Evolutionary conservation across 108 stramenopile species (phyloP).

Genomic region (Fistulifera pelliculosa): DNA sequence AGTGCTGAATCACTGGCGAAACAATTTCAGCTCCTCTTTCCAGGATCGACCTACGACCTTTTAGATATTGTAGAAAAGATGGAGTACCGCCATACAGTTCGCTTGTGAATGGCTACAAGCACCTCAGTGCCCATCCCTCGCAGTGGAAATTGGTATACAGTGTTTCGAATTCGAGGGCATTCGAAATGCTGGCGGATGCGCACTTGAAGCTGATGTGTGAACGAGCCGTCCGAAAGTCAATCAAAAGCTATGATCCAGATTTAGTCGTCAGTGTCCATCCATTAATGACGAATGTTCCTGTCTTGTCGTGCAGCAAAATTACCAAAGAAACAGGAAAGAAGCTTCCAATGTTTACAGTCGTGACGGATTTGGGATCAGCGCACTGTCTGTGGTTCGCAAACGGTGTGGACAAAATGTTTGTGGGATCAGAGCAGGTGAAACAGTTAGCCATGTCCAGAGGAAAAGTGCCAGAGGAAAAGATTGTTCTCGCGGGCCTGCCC

Average conservation of each 20-base stretch:
- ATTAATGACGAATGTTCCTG: conserved; percentile 91
- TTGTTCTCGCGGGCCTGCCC: conserved; percentile 84
- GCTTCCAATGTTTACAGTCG: conserved; percentile 88
- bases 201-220: conserved; percentile 76
- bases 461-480: conserved; percentile 71
- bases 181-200: conserved; percentile 67
- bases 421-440: conserved; percentile 67
- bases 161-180: conserved; percentile 58
- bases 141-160: conserved; percentile 81
- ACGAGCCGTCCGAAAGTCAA: conserved; percentile 47
- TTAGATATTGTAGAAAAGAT: conserved; percentile 65
- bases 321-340: conserved; percentile 62
- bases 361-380: conserved; percentile 91
- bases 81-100: conserved; percentile 65
- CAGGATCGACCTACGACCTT: conserved; percentile 69
- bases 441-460: conserved; percentile 68
- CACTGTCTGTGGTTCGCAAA: conserved; percentile 92
- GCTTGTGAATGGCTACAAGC: conserved; percentile 65
- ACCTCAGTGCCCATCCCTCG: conserved; percentile 60
- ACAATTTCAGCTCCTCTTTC: conserved; percentile 74
- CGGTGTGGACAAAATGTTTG: conserved; percentile 87
- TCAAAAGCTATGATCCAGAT: conserved; percentile 72
- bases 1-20: conserved; percentile 83
- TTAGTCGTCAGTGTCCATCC: conserved; percentile 93
- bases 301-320: conserved; percentile 74